These are phyloP conservation scores for Gleditsia sinensis DNA, from an alignment of 306 rosid species.

Conservation along the genomic window DNA sequence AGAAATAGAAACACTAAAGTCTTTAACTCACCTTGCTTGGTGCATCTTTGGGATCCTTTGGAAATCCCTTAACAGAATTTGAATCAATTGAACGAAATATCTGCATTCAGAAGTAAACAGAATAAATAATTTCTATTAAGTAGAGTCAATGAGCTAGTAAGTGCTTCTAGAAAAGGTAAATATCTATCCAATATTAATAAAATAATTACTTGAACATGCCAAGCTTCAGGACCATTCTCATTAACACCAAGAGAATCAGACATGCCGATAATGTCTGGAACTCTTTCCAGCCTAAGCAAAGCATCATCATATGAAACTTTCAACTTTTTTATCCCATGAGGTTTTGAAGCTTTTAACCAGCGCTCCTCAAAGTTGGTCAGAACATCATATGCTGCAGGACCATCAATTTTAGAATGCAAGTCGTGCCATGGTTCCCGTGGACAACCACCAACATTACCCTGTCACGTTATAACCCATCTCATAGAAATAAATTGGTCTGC, in stretches of 20 bases:
- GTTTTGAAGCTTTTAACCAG: conserved; percentile 90
- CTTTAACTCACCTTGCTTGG: conserved; percentile 57
- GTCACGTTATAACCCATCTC: conserved; percentile 33
- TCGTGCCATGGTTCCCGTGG: conserved; percentile 99
- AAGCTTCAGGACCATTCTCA: conserved; percentile 77
- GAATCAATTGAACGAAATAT: conserved; percentile 96
- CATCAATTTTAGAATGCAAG: conserved; percentile 89
- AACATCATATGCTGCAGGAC: conserved; percentile 97
- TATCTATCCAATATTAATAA: conserved; percentile 15
- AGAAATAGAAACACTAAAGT: conserved; percentile 29
- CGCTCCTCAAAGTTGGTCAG: conserved; percentile 93
- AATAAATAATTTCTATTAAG: conserved; percentile 22
- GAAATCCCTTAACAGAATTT: conserved; percentile 81
- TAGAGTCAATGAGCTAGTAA: conserved; percentile 11
- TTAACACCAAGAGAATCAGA: conserved; percentile 40
- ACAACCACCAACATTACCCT: conserved; percentile 81
- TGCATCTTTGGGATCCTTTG: conserved; percentile 84
- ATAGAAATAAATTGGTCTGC: conserved; percentile 23
- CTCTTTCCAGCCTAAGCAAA: conserved; percentile 77
- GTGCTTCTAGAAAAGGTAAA: conserved; percentile 17
- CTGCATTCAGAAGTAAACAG: conserved; percentile 52
- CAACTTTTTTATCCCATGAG: conserved; percentile 77
- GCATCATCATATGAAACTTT: conserved; percentile 66
- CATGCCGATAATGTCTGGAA: conserved; percentile 62
- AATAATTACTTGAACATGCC: conserved; percentile 90